phyloP scores from a whole-genome alignment of 768 basidiomycete genomes.

The Lactifluus subvellereus region DNA sequence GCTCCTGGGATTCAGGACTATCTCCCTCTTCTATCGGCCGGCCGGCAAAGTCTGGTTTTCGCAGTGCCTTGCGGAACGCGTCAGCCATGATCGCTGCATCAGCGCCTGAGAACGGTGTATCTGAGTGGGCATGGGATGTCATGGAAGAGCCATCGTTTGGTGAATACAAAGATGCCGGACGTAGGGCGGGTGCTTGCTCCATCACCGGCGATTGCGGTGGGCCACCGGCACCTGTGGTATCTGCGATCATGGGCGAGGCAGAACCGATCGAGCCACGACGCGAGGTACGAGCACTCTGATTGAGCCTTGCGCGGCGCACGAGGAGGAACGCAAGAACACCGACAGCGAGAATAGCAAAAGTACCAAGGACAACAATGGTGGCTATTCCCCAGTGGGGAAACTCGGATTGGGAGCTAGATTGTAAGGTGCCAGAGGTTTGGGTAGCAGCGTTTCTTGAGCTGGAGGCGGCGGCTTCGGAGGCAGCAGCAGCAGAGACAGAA shows the following conservation, averaged over 20 bases:
- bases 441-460: conserved; percentile 12
- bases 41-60: conserved; percentile 84
- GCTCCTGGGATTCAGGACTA: conserved; percentile 44
- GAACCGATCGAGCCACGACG: conserved; percentile 75
- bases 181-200: conserved; percentile 31
- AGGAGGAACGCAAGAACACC: conserved; percentile 68
- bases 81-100: conserved; percentile 93
- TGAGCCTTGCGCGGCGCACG: conserved; percentile 58
- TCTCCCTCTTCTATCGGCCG: conserved; percentile 66
- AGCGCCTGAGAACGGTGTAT: conserved; percentile 70
- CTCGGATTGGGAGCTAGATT: conserved; percentile 35
- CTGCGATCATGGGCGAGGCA: conserved; percentile 77
- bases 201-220: conserved; percentile 47
- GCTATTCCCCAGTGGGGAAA: conserved; percentile 93
- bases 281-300: conserved; percentile 37
- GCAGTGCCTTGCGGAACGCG: conserved; percentile 81
- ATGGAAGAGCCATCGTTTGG: conserved; percentile 64
- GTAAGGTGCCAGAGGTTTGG: conserved; percentile 36
- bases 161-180: conserved; percentile 32
- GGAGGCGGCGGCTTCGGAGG: conserved; percentile 28
- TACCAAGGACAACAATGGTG: conserved; percentile 79
- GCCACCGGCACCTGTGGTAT: conserved; percentile 48
- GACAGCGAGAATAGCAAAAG: conserved; percentile 70
- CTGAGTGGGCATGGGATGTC: conserved; percentile 55
- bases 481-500: conserved; percentile 26